Evolutionary conservation across 257 asterid species (phyloP).

Genomic region (Ajuga chamaepitys): DNA sequence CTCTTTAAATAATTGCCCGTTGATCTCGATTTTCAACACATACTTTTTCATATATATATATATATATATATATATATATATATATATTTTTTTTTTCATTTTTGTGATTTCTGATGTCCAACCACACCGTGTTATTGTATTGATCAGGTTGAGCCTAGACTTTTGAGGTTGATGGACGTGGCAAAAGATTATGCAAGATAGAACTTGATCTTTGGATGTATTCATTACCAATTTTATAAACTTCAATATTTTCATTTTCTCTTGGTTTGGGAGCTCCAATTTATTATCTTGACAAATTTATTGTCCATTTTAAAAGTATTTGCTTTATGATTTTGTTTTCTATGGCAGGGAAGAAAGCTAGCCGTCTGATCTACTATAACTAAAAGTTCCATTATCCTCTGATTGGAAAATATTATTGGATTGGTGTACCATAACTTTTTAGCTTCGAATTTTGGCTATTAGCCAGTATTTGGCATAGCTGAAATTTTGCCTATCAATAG

Average conservation of each 20-base stretch:
- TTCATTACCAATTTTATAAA: slow-evolving; percentile 8
- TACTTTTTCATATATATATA: not conserved
- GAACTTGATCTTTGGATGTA: slow-evolving; percentile 12
- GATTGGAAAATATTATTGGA: slow-evolving; percentile 89
- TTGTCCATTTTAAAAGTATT: not conserved
- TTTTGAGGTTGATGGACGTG: slow-evolving; percentile 94
- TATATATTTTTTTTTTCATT: too few species aligned
- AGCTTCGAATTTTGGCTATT: not conserved
- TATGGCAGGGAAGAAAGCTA: slow-evolving; percentile 63
- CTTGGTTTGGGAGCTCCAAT: not conserved
- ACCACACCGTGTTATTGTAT: not conserved
- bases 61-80: too few species aligned
- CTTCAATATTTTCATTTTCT: slow-evolving; percentile 4
- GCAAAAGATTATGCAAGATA: slow-evolving; percentile 85
- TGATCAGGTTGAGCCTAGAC: slow-evolving; percentile 86
- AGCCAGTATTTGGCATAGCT: not conserved
- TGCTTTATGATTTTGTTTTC: slow-evolving; percentile 7
- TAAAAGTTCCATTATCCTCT: slow-evolving; percentile 83
- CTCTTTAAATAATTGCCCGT: not conserved
- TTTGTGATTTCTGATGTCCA: not conserved
- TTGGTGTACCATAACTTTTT: too few species aligned
- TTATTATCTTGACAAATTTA: not conserved
- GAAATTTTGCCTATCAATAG: too few species aligned
- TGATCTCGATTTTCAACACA: not conserved
- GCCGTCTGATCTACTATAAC: slow-evolving; percentile 99